Base-by-base conservation (phyloP, 305 asterid genomes). In the Plantago lanceolata region DNA sequence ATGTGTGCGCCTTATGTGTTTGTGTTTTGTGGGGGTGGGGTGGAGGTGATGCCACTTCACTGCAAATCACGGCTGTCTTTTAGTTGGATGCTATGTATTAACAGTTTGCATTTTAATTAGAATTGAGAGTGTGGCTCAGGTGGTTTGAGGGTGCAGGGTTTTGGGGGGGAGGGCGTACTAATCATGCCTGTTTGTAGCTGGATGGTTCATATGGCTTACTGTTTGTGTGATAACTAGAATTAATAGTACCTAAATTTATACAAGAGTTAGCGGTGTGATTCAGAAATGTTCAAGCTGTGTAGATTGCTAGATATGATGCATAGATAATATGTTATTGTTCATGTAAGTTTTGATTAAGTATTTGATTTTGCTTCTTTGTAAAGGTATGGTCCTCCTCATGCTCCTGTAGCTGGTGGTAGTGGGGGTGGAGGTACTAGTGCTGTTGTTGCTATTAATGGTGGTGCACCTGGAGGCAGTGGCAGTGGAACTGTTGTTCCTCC, bases 401-500 rank as follows among this genome's bases (percentile, higher is more conserved):
- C 78, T 54, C 77, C 78, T 48, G 64, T 15, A 2, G 70, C 73
- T 47, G 66, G 75, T 0, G 73, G 72, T 7, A 40, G 61, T 3
- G 74, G 68, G 3, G 73, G 73, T 0, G 67, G 64, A 0, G 61
- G 60, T 5, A 74, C 58, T 0, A 71, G 57, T 2, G 75, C 54
- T 2, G 73, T 68, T 48, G 78, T 72, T 28, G 68, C 62, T 13
- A 65, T 64, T 33, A 79, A 64, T 24, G 85, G 73, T 50, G 85
- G 79, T 45, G 84, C 78, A 2, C 68, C 67, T 13, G 85, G 81
- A 20, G 87, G 68, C 8, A 82, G 76, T 31, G 81, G 70, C 17
- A 79, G 70, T 47, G 79, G 68, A 52, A 77, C 76, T 5, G 76
- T 68, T 19, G 85, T 81, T 55, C 14, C 43, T 16, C 43, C 59